Percentiles rank a stretch among this genome's conserved stretches.
phyloP scores from a whole-genome alignment of 163 green algal species.

The Chlorella variabilis region DNA sequence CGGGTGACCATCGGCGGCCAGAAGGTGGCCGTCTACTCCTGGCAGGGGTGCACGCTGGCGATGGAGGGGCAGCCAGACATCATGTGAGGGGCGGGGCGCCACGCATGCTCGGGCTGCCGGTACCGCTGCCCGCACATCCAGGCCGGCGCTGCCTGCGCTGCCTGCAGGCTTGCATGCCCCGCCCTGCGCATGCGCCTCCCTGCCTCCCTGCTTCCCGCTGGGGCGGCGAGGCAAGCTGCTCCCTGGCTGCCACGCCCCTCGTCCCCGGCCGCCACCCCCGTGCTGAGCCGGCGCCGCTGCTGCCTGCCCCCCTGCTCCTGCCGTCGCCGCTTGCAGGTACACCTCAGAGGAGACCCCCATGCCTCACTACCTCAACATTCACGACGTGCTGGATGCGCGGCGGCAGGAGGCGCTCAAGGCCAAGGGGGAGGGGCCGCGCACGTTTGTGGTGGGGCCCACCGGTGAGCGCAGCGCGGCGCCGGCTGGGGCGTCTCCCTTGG shows the following conservation, averaged over 20 bases:
- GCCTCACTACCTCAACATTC: constrained; percentile 85
- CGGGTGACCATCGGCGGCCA: constrained; percentile 59
- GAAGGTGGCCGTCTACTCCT: constrained; percentile 83
- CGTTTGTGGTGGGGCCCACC: constrained; percentile 68
- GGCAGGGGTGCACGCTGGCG: constrained; percentile 66
- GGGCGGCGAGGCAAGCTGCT: neutral
- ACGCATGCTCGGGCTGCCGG: no score
- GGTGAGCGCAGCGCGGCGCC: neutral
- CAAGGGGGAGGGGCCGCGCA: constrained; percentile 63
- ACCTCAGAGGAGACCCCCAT: constrained; percentile 89
- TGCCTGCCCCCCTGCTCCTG: no score
- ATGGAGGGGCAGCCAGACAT: constrained; percentile 57
- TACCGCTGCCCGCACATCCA: no score
- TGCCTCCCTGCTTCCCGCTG: no score
- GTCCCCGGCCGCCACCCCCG: no score
- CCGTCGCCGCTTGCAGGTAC: constrained; percentile 72
- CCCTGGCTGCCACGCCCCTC: no score
- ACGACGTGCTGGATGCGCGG: constrained; percentile 80
- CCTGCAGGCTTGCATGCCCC: no score
- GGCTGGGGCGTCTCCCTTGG: neutral
- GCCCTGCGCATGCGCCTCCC: no score
- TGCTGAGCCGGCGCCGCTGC: no score
- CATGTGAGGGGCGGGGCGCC: constrained; percentile 61
- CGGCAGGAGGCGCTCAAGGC: constrained; percentile 60
- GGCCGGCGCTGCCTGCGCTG: no score